phyloP scores from a whole-genome alignment of 257 asterid species.

The Solanum dulcamara region DNA sequence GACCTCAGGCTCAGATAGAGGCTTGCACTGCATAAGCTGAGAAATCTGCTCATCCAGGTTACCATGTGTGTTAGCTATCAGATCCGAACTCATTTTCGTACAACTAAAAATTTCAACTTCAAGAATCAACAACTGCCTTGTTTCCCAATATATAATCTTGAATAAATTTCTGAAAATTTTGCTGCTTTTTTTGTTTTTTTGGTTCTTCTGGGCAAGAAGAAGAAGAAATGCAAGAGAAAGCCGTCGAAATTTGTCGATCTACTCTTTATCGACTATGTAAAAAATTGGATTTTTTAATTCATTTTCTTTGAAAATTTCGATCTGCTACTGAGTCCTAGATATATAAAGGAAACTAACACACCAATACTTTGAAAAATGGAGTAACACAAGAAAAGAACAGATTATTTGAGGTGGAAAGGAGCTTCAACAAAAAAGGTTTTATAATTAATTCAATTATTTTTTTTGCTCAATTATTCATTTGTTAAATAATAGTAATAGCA shows the following conservation, averaged over 20 bases:
- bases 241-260: slow-evolving; percentile 18
- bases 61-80: slow-evolving; percentile 65
- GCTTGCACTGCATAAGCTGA: slow-evolving; percentile 97
- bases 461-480: background rate
- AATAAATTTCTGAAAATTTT: background rate
- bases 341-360: background rate
- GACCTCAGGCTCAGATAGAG: slow-evolving; percentile 85
- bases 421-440: background rate
- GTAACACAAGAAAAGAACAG: background rate
- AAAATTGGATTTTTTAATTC: background rate
- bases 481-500: background rate
- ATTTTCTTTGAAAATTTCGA: background rate
- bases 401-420: background rate
- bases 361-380: background rate
- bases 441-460: background rate
- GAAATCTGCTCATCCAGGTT: slow-evolving; percentile 88
- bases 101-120: background rate
- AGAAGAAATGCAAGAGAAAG: background rate
- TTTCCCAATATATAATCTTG: background rate
- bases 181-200: background rate
- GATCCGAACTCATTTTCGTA: slow-evolving; percentile 72
- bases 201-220: background rate
- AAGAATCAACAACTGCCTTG: background rate
- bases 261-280: background rate
- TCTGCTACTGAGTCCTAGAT: background rate